Base-by-base conservation (phyloP, 768 basidiomycete species). In the Dentipellis sp. region DNA sequence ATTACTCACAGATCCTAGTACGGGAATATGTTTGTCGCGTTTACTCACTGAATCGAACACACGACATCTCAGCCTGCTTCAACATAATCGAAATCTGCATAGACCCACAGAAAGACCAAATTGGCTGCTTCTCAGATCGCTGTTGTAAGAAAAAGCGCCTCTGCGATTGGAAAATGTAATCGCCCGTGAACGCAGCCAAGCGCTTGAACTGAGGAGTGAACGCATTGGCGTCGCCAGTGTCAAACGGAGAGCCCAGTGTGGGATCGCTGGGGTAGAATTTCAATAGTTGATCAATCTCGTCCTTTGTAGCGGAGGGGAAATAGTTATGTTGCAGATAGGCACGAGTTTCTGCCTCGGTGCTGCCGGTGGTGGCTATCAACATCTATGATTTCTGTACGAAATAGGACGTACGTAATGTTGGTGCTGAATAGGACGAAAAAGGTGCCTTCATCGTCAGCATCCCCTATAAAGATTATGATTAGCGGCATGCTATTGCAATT, bases 1-100 rank as follows among this genome's bases (percentile, higher is more conserved):
- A 6, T 45, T 19, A 14, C 53, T 22, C 21, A 54, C 65, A 29
- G 64, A 54, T 19, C 73, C 73, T 0, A 73, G 57, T 2, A 48
- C 12, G 0, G 68, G 64, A 1, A 54, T 61, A 2, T 58, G 50
- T 56, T 71, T 69, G 38, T 66, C 62, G 16, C 68, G 67, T 54
- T 69, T 70, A 59, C 60, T 69, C 47, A 72, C 74, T 75, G 49
- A 3, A 29, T 29, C 29, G 6, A 29, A 29, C 6, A 29, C 29
- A 29, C 3, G 29, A 3, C 29, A 29, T 29, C 29, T 29, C 29
- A 29, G 29, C 3, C 29, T 29, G 29, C 3, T 29, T 29, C 3
- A 29, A 6, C 29, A 29, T 29, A 6, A 29, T 3, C 29, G 6
- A 29, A 29, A 29, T 6, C 29, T 29, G 29, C 3, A 29, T 29